Base-by-base conservation (phyloP, 78 protist genomes). In the Dictyostelium citrinum region DNA sequence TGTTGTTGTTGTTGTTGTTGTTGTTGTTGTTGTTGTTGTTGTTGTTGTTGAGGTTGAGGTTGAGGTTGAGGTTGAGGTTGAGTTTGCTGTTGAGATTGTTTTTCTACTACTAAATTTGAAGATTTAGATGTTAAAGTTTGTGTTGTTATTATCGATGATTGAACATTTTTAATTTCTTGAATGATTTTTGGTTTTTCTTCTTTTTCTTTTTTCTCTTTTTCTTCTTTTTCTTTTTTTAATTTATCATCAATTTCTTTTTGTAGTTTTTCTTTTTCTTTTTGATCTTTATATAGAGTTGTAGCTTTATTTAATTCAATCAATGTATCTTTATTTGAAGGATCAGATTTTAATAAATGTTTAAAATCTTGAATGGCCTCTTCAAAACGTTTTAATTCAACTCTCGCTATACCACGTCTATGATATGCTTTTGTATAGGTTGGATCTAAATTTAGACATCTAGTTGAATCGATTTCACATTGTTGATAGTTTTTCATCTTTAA, bases 401-500 rank as follows among this genome's bases (percentile, higher is more conserved):
- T 45, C 8, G 86, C 84, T 6, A 74, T 24, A 24, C 82, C 93
- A 29, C 93, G 24, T 88, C 93, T 88, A 88, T 88, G 85, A 88
- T 79, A 88, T 41, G 85, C 61, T 49, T 88, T 88, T 29, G 70
- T 8, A 78, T 79, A 43, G 1, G 71, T 45, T 41, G 58, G n/a
- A 78, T 88, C 93, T 35, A 88, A 67, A 46, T 60, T 88, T 60
- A 88, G 64, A 67, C 85, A 77, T 76, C 83, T 76, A n/a, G 49
- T 88, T 43, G 84, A 88, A 46, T 88, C 93, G 22, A 82, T 72
- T 51, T 74, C 85, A 10, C 43, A 83, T 78, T 88, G 93, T 22
- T 51, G 45, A 88, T 46, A 88, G 10, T 88, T 88, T 68, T 88
- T 88, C n/a, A 88, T 31, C 43, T 88, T 88, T 17, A 88, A 35